Base-by-base conservation (phyloP, 306 rosid species). In the Malus asiatica region DNA sequence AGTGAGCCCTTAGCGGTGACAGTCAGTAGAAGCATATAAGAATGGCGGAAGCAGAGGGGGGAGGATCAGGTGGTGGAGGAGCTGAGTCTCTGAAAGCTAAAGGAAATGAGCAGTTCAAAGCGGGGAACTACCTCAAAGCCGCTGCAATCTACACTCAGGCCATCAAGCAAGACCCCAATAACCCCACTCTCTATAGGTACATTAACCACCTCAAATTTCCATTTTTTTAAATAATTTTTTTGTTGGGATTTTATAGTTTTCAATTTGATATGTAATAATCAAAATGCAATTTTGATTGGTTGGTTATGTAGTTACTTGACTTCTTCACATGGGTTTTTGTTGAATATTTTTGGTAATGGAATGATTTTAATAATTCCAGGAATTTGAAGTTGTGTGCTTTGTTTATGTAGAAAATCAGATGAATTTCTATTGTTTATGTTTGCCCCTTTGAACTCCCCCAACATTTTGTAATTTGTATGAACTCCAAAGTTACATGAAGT, bases 141-240 rank as follows among this genome's bases (percentile, higher is more conserved):
- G 98, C 99, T 61, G 99, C 97, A 42, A 80, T 89, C 55, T 96
- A 96, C 87, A 96, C 99, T 35, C 99, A 92, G 82, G 99, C 99
- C 69, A 96, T 92, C 85, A 96, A 96, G 85, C 84, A 84, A 71
- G 99, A 96, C 86, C 93, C 97, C 46, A 84, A 91, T 2, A 96
- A 92, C 78, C 89, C 90, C 60, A 88, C 98, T 71, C 97, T 96
- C 48, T 96, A 89, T 57, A 96, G 99, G 99, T 95, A 75, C 81
- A 35, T 70, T 70, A 45, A 63, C 70, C 63, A 25, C 60, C 57
- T 29, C 68, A 14, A 55, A 68, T 27, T 10, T 66, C 29, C 29
- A 27, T 3, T 2, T 7, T 51, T 23, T 25, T 8, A 9, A 6
- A 6, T 35, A 6, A 6, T 22, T 58, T 12, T 52, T 5, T 57